Percentiles rank a stretch among this genome's conserved stretches.
These are phyloP conservation scores for Neocatenulostroma microsporum DNA, from an alignment of 2,329 filamentous ascomycete species.

Conservation along the genomic window DNA sequence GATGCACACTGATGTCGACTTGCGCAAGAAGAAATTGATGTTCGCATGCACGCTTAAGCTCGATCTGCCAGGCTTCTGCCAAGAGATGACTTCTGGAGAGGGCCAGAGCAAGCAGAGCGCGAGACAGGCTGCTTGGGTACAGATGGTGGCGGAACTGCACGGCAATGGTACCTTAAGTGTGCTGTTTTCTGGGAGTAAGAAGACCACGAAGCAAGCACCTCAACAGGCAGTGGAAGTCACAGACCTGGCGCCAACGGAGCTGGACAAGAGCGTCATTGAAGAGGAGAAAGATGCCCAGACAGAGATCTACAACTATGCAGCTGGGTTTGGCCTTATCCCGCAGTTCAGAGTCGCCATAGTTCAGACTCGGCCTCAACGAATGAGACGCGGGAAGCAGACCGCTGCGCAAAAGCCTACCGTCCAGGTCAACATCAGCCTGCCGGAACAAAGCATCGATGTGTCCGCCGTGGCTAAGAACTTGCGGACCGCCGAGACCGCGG, in stretches of 20 bases:
- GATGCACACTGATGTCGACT: slow-evolving; percentile 7
- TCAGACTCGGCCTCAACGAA: background rate
- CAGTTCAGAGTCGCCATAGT: slow-evolving; percentile 10
- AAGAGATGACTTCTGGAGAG: slow-evolving; percentile 9
- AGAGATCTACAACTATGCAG: slow-evolving; percentile 38
- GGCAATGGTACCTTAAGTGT: slow-evolving; percentile 9
- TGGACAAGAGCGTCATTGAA: slow-evolving; percentile 6
- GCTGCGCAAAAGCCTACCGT: background rate
- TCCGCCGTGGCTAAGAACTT: slow-evolving; percentile 22
- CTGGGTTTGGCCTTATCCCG: slow-evolving; percentile 32
- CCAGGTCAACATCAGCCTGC: slow-evolving; percentile 27
- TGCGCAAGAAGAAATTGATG: too few species aligned
- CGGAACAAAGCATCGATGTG: slow-evolving; percentile 30
- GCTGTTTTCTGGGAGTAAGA: too few species aligned
- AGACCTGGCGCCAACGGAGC: background rate
- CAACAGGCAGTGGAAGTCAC: too few species aligned
- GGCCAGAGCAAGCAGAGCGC: slow-evolving; percentile 10
- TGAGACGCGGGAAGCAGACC: background rate
- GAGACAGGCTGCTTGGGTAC: slow-evolving; percentile 15
- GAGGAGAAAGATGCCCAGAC: slow-evolving; percentile 21
- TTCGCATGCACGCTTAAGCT: slow-evolving; percentile 9
- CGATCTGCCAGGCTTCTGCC: slow-evolving; percentile 6
- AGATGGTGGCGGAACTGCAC: slow-evolving; percentile 14
- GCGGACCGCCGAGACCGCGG: slow-evolving; percentile 29
- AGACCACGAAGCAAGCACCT: too few species aligned